Evolutionary conservation across 306 rosid genomes (phyloP).

Genomic region (Malus asiatica): DNA sequence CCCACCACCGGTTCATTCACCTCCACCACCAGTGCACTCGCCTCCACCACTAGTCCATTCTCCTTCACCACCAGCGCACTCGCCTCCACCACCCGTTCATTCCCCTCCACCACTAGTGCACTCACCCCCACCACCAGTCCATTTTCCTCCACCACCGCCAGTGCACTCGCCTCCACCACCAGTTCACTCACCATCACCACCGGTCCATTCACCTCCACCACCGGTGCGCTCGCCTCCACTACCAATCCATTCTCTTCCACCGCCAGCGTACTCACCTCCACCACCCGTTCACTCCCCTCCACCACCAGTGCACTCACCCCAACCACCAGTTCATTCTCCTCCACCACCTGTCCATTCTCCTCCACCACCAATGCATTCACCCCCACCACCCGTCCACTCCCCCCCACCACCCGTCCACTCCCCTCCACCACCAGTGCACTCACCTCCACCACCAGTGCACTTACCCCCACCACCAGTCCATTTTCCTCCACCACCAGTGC

Average conservation of each 20-base stretch:
- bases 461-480: not conserved
- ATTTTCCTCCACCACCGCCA: not conserved
- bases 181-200: not conserved
- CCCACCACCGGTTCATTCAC: not conserved
- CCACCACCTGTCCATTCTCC: not conserved
- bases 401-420: not conserved
- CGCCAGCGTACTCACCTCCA: not conserved
- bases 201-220: not conserved
- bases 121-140: not conserved
- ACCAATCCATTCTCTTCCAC: not conserved
- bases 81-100: not conserved
- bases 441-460: not conserved
- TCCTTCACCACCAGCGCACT: not conserved
- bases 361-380: not conserved
- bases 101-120: not conserved
- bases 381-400: not conserved
- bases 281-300: not conserved
- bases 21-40: not conserved
- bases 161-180: not conserved
- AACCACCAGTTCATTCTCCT: not conserved
- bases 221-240: not conserved
- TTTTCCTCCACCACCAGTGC: not conserved
- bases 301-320: not conserved
- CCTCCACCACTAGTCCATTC: not conserved
- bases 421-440: not conserved